Conservation (phyloP, 1,139 yeast species). For the Yamadazyma diospyri region DNA sequence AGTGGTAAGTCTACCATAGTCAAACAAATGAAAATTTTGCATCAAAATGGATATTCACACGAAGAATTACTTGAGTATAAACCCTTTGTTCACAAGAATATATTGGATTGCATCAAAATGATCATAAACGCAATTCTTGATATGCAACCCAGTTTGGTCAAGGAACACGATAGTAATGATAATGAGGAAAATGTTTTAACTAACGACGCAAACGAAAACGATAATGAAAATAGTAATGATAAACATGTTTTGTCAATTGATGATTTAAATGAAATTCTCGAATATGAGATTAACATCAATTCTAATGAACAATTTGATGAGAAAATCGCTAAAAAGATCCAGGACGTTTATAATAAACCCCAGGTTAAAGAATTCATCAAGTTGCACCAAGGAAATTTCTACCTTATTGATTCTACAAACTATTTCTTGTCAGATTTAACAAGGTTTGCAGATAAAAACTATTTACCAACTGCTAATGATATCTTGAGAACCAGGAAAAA, state of each 20-base stretch:
- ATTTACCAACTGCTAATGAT: conserved; percentile 73
- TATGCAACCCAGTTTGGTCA: conserved; percentile 46
- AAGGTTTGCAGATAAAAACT: conserved; percentile 58
- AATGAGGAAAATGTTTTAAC: background rate
- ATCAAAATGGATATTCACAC: conserved; percentile 63
- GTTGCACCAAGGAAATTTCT: conserved; percentile 69
- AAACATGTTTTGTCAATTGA: conserved; percentile 25
- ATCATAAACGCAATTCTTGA: conserved; percentile 56
- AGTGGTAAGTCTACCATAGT: conserved; percentile 76
- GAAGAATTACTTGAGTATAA: conserved; percentile 64
- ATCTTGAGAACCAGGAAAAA: conserved; percentile 84
- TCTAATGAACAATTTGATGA: conserved; percentile 44
- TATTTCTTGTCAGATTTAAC: conserved; percentile 71
- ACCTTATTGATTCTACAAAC: conserved; percentile 81
- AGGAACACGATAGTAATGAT: conserved; percentile 19
- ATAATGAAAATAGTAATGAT: conserved; percentile 5
- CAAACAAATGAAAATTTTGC: conserved; percentile 71
- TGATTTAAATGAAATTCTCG: conserved; percentile 47
- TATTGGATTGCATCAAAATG: conserved; percentile 63
- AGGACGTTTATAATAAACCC: conserved; percentile 50
- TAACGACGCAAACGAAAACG: conserved; percentile 7
- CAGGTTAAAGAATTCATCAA: conserved; percentile 56
- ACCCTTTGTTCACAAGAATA: conserved; percentile 67
- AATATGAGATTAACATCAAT: conserved; percentile 48
- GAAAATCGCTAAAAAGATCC: conserved; percentile 43